Base-by-base conservation (phyloP, 1,139 yeast species). In the Hemisphaericaspora xylanilytica region DNA sequence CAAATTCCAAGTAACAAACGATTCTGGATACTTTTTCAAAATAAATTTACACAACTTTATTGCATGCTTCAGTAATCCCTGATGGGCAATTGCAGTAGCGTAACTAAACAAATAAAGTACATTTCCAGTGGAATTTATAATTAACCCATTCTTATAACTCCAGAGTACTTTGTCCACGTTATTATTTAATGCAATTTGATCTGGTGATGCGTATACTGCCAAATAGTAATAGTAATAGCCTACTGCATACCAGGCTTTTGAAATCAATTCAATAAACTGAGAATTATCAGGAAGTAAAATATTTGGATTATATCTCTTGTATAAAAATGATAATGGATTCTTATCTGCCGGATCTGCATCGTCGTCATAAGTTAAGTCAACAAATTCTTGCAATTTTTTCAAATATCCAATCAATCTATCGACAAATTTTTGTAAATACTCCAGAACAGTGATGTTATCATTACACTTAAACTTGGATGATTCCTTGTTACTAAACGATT, bases 1-100 rank as follows among this genome's bases (percentile, higher is more conserved):
- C 44, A 71, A 59, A 46, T 71, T 70, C 77, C 77, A 71, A 0
- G 74, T 66, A 43, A 63, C 65, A 56, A 71, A 71, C 4, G 69
- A 61, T 45, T 70, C 73, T 0, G 75, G 75, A 40, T 53, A 68
- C 46, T 63, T 61, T 41, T 67, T 69, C 52, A 71, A 59, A 13
- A 68, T 68, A 44, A 68, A 70, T 45, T 70, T 71, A 48, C 71
- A 63, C 42, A 71, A 56, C 46, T 63, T 70, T 17, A 61, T 43
- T 15, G 75, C 56, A n/a, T 59, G 57, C 21, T 51, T 49, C 20
- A 63, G 44, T 11, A 59, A 48, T 5, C 58, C 50, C 17, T 50
- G 48, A 45, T 64, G 56, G 1, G 75, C 61, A 41, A 71, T 58
- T 3, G 55, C 50, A 40, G 67, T 59, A 2, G 74, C 74, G 51